Conservation (phyloP, 2,329 filamentous ascomycete genomes). For the Penicillium concentricum region DNA sequence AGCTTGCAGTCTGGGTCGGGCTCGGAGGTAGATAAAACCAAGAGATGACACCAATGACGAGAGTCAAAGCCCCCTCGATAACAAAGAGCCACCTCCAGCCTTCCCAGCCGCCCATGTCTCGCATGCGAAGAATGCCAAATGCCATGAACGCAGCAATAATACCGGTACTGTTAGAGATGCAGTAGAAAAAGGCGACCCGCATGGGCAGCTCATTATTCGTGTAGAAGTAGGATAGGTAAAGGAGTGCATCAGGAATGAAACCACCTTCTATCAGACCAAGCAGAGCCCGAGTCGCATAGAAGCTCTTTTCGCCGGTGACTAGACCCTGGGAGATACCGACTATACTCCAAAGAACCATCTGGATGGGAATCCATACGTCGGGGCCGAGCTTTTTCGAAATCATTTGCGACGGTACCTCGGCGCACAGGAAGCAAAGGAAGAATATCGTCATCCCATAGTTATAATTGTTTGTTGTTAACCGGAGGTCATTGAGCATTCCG, state of each 20-base stretch:
- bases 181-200: slow-evolving; percentile 3
- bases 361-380: slow-evolving; percentile 56
- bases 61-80: slow-evolving; percentile 5
- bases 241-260: slow-evolving; percentile 37
- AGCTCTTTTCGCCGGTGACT: slow-evolving; percentile 44
- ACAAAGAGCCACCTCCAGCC: slow-evolving; percentile 12
- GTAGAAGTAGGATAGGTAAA: slow-evolving; percentile 8
- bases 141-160: slow-evolving; percentile 7
- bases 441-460: slow-evolving; percentile 55
- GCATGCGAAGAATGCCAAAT: slow-evolving; percentile 10
- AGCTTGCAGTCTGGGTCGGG: slow-evolving; percentile 61
- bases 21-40: slow-evolving; percentile 57
- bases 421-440: slow-evolving; percentile 52
- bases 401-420: slow-evolving; percentile 58
- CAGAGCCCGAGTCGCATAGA: slow-evolving; percentile 43
- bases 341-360: slow-evolving; percentile 46
- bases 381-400: slow-evolving; percentile 55
- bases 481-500: slow-evolving; percentile 37
- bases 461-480: slow-evolving; percentile 35
- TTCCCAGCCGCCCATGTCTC: not conserved
- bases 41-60: slow-evolving; percentile 3
- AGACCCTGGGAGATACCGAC: slow-evolving; percentile 45
- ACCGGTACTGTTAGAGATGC: not conserved
- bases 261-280: slow-evolving; percentile 50
- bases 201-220: slow-evolving; percentile 1